Conservation (phyloP, 2,329 filamentous ascomycete genomes). For the Mycosphaerella sp. region DNA sequence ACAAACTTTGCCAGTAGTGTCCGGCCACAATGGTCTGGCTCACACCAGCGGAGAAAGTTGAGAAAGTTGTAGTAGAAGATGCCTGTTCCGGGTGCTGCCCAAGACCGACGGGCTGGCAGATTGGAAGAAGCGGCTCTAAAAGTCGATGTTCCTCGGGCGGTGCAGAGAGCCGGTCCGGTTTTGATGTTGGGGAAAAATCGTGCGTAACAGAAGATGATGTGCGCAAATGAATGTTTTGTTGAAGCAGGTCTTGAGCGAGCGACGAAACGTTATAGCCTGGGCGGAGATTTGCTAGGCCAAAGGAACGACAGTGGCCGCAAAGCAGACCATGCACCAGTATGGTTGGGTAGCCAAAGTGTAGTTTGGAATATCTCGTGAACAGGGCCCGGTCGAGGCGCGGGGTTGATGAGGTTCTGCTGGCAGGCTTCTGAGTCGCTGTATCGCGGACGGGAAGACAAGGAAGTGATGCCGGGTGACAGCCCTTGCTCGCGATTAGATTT, state of each 20-base stretch:
- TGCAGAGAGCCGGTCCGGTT: background rate
- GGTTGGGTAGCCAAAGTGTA: slow-evolving; percentile 22
- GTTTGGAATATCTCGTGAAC: slow-evolving; percentile 17
- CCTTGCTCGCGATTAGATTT: slow-evolving; percentile 25
- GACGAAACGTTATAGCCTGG: slow-evolving; percentile 21
- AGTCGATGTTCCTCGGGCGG: slow-evolving; percentile 4
- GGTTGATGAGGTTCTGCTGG: slow-evolving; percentile 16
- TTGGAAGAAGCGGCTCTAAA: slow-evolving; percentile 7
- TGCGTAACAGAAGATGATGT: background rate
- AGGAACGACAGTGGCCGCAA: slow-evolving; percentile 20
- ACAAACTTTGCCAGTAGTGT: slow-evolving; percentile 9
- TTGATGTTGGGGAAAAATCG: background rate
- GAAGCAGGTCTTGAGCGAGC: slow-evolving; percentile 20
- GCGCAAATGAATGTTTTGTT: slow-evolving; percentile 7
- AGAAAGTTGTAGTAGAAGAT: slow-evolving; percentile 19
- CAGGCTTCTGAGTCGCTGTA: slow-evolving; percentile 17
- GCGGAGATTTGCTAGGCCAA: slow-evolving; percentile 16
- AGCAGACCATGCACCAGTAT: slow-evolving; percentile 19
- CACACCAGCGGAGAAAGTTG: slow-evolving; percentile 14
- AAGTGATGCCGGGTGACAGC: slow-evolving; percentile 20
- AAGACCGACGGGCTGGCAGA: slow-evolving; percentile 19
- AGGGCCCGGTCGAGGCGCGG: slow-evolving; percentile 19
- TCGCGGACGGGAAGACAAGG: slow-evolving; percentile 18
- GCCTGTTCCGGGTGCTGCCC: slow-evolving; percentile 23
- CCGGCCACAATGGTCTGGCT: slow-evolving; percentile 12